These are phyloP conservation scores for Neonectria ditissima DNA, from an alignment of 2,329 filamentous ascomycete species.

Conservation along the genomic window DNA sequence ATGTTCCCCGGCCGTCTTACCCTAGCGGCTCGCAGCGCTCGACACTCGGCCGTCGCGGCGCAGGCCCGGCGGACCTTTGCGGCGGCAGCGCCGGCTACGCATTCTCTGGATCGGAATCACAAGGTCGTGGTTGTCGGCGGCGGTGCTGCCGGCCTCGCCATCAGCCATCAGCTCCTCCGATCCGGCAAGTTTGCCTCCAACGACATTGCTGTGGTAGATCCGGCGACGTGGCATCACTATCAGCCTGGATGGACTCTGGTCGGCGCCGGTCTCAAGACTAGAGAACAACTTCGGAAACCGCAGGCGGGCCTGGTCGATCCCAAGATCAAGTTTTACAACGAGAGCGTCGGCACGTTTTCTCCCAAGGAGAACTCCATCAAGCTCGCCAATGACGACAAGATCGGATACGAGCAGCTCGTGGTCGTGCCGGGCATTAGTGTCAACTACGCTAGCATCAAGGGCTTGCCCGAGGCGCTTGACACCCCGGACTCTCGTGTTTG, in stretches of 20 bases:
- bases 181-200: slow-evolving; percentile 66
- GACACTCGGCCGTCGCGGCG: slow-evolving; percentile 12
- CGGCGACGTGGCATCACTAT: slow-evolving; percentile 73
- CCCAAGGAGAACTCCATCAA: slow-evolving; percentile 69
- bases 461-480: slow-evolving; percentile 66
- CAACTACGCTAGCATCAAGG: slow-evolving; percentile 64
- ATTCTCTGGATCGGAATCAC: slow-evolving; percentile 53
- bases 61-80: slow-evolving; percentile 1
- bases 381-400: slow-evolving; percentile 64
- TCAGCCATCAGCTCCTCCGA: slow-evolving; percentile 75
- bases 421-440: slow-evolving; percentile 69
- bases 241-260: slow-evolving; percentile 79
- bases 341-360: slow-evolving; percentile 60
- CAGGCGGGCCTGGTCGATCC: slow-evolving; percentile 65
- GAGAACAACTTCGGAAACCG: slow-evolving; percentile 66
- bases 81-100: slow-evolving; percentile 19
- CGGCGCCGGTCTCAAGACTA: slow-evolving; percentile 73
- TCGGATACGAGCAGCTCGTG: slow-evolving; percentile 73
- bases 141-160: slow-evolving; percentile 73
- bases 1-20: slow-evolving; percentile 40
- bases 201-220: slow-evolving; percentile 75
- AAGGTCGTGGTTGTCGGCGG: slow-evolving; percentile 75
- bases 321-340: slow-evolving; percentile 70
- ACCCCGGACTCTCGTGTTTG: slow-evolving; percentile 62
- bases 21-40: slow-evolving; percentile 31